Evolutionary conservation across 2,329 filamentous ascomycete genomes (phyloP).

Genomic region (Fusarium globosum): DNA sequence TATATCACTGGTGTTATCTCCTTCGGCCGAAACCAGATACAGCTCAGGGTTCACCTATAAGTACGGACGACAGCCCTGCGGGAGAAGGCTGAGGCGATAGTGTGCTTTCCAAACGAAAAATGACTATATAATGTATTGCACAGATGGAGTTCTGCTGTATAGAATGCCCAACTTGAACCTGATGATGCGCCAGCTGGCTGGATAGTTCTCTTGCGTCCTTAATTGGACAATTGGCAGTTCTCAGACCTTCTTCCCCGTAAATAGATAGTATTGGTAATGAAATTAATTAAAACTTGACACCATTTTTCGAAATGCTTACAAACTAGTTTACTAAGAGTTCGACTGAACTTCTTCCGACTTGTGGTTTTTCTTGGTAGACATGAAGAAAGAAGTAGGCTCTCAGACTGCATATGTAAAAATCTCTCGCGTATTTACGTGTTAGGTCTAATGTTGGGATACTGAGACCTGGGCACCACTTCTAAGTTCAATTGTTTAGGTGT

Average conservation of each 20-base stretch:
- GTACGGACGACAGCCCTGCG: slow-evolving; percentile 8
- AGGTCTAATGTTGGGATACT: background rate
- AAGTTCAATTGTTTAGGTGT: too few relatives aligned
- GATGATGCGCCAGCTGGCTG: background rate
- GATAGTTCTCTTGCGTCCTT: background rate
- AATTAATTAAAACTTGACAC: background rate
- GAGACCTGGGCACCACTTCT: too few relatives aligned
- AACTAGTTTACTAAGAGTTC: background rate
- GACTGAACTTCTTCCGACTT: background rate
- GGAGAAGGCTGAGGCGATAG: slow-evolving; percentile 11
- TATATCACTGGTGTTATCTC: slow-evolving; percentile 59
- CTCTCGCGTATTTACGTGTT: too few relatives aligned
- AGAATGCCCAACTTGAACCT: background rate
- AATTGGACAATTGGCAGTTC: background rate
- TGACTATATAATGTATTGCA: background rate
- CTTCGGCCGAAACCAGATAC: slow-evolving; percentile 48
- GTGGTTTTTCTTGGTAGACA: background rate
- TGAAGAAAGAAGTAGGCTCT: background rate
- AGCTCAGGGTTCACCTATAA: slow-evolving; percentile 2
- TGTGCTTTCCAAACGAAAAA: background rate
- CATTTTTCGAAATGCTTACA: background rate
- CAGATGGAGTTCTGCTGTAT: background rate
- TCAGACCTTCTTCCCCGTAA: background rate
- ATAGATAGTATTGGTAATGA: background rate
- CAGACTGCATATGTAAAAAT: background rate